Base-by-base conservation (phyloP, 106 monocot species). In the Amphibolis antarctica region DNA sequence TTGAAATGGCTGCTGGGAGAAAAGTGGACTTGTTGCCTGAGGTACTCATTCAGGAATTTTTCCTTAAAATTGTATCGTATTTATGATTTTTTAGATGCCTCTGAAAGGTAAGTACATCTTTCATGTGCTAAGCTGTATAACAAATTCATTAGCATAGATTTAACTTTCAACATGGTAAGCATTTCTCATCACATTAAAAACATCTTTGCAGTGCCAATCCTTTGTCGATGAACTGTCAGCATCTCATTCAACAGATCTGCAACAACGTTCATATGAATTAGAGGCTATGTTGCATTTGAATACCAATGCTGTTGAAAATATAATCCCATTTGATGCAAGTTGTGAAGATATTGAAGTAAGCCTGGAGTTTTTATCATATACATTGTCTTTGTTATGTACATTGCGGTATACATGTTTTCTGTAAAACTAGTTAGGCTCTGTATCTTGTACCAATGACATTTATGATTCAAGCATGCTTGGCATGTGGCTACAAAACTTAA, bases 321-420 rank as follows among this genome's bases (percentile, higher is more conserved):
- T 82, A 52, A 82, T 96, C 82, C 96, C 96, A 14, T 60, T 69
- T 62, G 96, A 96, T 82, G 96, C 96, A 28, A 96, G 90, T 78
- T 96, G 96, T 71, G 96, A 96, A 86, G 96, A 96, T 66, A 87
- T 96, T 70, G 90, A 96, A 90, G 96, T 90, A 45, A 46, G 36
- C 36, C 36, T 36, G 2, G 36, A 36, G 36, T 36, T 36, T 36
- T 7, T 7, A 2, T 36, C 36, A 2, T 36, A 2, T 36, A 36
- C 2, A 36, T 36, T 36, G 36, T 36, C 36, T 36, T 36, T 36
- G 2, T 2, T 36, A 4, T 7, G 2, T 7, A 36, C 2, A 36
- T 36, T 36, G 36, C 36, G 36, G 7, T 36, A 7, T 2, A 36
- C 36, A 36, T 36, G 7, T 36, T 36, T 36, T 36, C 7, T 36